Conservation (phyloP, 768 basidiomycete species). For the Postia placenta region DNA sequence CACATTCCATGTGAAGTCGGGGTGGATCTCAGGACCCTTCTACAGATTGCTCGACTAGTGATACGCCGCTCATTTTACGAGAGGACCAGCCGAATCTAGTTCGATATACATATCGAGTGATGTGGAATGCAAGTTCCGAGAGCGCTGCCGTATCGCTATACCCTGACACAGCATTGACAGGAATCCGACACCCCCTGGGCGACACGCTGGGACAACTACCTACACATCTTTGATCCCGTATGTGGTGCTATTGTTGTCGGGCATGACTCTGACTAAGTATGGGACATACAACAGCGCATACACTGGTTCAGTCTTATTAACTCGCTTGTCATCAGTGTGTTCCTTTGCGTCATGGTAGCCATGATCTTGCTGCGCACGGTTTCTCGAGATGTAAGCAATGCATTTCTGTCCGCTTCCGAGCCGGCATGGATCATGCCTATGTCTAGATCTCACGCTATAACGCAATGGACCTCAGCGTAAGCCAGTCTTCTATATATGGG, state of each 20-base stretch:
- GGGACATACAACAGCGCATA: constrained; percentile 48
- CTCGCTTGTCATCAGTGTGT: constrained; percentile 84
- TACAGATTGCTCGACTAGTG: constrained; percentile 46
- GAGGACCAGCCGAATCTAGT: constrained; percentile 58
- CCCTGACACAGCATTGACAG: constrained; percentile 28
- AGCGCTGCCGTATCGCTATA: background rate
- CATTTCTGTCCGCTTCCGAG: background rate
- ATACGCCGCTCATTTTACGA: constrained; percentile 49
- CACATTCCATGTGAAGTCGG: constrained; percentile 35
- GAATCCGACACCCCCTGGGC: constrained; percentile 89
- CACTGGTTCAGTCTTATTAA: constrained; percentile 97
- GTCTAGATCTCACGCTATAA: constrained; percentile 89
- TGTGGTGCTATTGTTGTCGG: background rate
- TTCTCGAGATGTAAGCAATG: constrained; percentile 68
- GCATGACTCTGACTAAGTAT: background rate
- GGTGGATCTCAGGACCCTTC: constrained; percentile 51
- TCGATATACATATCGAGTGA: constrained; percentile 82
- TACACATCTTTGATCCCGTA: constrained; percentile 83
- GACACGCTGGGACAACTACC: constrained; percentile 94
- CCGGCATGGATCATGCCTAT: too few species aligned
- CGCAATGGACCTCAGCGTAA: constrained; percentile 82
- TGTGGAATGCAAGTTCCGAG: constrained; percentile 64
- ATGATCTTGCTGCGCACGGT: constrained; percentile 86
- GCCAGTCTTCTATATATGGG: constrained; percentile 16
- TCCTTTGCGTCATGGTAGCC: constrained; percentile 90